A percentile compares a stretch with the other conserved stretches of the same genome.
These are phyloP conservation scores for Sindora glabra DNA, from an alignment of 306 rosid species.

Conservation along the genomic window DNA sequence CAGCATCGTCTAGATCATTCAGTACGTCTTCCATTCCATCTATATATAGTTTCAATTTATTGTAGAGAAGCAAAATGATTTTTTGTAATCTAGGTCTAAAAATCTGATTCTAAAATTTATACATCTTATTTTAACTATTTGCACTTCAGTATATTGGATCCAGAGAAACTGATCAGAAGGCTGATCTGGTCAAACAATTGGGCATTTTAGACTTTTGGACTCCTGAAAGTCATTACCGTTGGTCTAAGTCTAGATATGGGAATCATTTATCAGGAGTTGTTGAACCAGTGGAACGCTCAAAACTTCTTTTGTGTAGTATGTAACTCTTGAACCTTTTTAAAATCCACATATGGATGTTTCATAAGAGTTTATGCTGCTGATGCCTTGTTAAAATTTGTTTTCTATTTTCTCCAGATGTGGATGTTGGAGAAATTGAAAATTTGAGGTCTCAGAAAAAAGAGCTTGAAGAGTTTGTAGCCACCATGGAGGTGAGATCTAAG, in stretches of 20 bases:
- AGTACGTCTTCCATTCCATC: conserved; percentile 38
- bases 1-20: conserved; percentile 65
- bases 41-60: neutral
- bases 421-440: conserved; percentile 62
- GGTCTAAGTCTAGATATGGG: conserved; percentile 84
- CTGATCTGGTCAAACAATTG: conserved; percentile 51
- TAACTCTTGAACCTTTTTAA: conserved; percentile 6
- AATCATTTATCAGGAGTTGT: conserved; percentile 67
- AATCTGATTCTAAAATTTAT: conserved; percentile 4
- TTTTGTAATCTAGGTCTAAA: neutral
- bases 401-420: conserved; percentile 41
- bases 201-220: conserved; percentile 82
- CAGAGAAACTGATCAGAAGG: conserved; percentile 66
- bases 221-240: conserved; percentile 78
- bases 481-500: conserved; percentile 39
- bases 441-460: conserved; percentile 45
- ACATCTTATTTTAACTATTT: neutral
- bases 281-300: conserved; percentile 47
- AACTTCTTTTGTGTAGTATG: conserved; percentile 57
- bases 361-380: neutral
- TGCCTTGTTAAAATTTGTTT: neutral
- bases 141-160: conserved; percentile 73
- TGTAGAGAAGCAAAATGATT: too few species aligned
- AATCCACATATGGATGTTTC: neutral
- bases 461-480: conserved; percentile 44